A percentile compares a stretch with the other conserved stretches of the same genome.
Conservation (phyloP, 169 alveolate species). For the Babesia ovata region DNA sequence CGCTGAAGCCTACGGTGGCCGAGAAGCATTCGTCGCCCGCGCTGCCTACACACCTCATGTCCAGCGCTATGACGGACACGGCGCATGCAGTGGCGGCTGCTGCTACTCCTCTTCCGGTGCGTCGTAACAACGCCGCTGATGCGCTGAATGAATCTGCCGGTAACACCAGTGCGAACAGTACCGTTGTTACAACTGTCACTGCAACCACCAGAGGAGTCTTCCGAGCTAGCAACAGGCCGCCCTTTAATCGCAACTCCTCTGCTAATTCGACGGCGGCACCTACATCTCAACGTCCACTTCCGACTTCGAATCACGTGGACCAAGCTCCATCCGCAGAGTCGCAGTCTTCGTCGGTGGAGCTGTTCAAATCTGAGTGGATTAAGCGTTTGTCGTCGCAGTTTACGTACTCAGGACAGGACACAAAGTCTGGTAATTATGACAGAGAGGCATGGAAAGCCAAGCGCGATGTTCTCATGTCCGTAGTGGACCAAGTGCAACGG, state of each 20-base stretch:
- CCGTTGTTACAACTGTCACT: background rate
- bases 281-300: no score
- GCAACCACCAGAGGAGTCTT: background rate
- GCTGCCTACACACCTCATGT: background rate
- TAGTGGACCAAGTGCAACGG: constrained; percentile 10
- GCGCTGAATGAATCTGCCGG: background rate
- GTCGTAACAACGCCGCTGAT: background rate
- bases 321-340: background rate
- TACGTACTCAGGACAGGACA: background rate
- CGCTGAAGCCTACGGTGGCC: background rate
- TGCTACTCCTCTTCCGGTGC: background rate
- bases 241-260: no score
- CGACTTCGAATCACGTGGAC: no score
- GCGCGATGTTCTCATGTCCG: constrained; percentile 6
- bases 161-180: background rate
- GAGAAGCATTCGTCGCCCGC: background rate
- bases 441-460: constrained; percentile 61
- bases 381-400: constrained; percentile 9
- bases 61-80: background rate
- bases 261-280: background rate
- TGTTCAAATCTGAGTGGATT: constrained; percentile 21
- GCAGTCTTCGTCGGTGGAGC: background rate
- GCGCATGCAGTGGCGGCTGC: background rate
- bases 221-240: no score
- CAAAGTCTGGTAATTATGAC: constrained; percentile 17